Evolutionary conservation across 306 rosid species (phyloP).

Genomic region (Medicago lupulina): DNA sequence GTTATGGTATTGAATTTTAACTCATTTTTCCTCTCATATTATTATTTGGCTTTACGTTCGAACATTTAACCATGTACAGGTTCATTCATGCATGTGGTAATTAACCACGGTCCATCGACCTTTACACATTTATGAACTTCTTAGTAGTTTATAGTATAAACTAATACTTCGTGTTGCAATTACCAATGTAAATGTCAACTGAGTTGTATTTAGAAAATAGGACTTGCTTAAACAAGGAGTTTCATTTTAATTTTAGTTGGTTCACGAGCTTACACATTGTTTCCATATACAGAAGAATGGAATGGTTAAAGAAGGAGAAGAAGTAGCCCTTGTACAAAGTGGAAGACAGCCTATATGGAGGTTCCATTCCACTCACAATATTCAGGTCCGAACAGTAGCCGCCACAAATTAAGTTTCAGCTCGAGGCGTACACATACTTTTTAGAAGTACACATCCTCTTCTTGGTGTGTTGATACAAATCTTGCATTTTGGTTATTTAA

Average conservation of each 20-base stretch:
- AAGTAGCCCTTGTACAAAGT: constrained; percentile 93
- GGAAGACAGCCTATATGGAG: constrained; percentile 98
- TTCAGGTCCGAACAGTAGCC: constrained; percentile 73
- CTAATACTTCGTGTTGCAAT: not conserved
- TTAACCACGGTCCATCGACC: not conserved
- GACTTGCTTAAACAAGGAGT: not conserved
- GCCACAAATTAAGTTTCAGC: constrained; percentile 9
- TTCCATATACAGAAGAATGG: constrained; percentile 78
- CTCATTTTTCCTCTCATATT: not conserved
- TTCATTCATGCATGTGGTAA: not conserved
- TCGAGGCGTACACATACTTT: constrained; percentile 16
- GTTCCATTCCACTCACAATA: constrained; percentile 95
- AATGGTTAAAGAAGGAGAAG: constrained; percentile 93
- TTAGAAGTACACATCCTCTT: constrained; percentile 32
- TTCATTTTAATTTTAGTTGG: constrained; percentile 7
- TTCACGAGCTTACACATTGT: constrained; percentile 5
- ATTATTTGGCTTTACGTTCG: not conserved
- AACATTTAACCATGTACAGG: constrained; percentile 12
- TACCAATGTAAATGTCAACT: not conserved
- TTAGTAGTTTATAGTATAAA: not conserved
- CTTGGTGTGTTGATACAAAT: constrained; percentile 33
- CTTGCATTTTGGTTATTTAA: constrained; percentile 31
- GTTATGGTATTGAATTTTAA: not conserved
- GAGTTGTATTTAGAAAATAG: too few species aligned
- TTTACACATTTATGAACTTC: not conserved